Conservation (phyloP, 176 grass and related monocot species). For the Oryza glaberrima region DNA sequence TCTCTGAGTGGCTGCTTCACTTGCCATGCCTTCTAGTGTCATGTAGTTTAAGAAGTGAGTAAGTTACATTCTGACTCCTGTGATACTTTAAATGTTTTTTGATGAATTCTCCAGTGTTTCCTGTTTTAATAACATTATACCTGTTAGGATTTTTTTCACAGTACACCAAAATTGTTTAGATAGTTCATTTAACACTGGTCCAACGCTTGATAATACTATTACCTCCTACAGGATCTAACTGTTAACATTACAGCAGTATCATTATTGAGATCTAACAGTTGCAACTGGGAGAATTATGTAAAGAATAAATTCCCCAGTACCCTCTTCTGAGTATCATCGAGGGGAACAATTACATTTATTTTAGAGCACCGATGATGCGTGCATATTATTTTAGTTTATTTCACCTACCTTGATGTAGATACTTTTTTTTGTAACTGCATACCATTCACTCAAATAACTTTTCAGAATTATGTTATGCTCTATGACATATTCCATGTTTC, state of each 20-base stretch:
- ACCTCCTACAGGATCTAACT: background rate
- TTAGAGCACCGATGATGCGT: background rate
- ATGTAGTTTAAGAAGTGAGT: slow-evolving; percentile 15
- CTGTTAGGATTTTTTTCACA: too few species aligned
- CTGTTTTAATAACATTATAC: background rate
- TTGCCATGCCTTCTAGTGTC: slow-evolving; percentile 84
- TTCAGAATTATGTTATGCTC: background rate
- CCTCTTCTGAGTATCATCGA: background rate
- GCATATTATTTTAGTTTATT: background rate
- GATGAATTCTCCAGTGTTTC: slow-evolving; percentile 18
- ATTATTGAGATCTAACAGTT: background rate
- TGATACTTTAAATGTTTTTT: background rate
- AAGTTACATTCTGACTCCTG: slow-evolving; percentile 35
- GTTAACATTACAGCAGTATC: slow-evolving; percentile 2
- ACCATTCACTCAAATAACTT: background rate
- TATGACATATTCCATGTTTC: background rate
- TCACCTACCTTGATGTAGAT: background rate
- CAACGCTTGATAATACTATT: too few species aligned
- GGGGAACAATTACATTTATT: slow-evolving; percentile 1
- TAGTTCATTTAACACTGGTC: too few species aligned
- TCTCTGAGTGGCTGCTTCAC: slow-evolving; percentile 93
- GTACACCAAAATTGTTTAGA: too few species aligned
- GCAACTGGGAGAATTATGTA: background rate
- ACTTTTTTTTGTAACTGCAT: background rate
- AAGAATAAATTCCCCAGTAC: background rate